These are phyloP conservation scores for Mycena vulgaris DNA, from an alignment of 768 basidiomycete species.

Conservation along the genomic window DNA sequence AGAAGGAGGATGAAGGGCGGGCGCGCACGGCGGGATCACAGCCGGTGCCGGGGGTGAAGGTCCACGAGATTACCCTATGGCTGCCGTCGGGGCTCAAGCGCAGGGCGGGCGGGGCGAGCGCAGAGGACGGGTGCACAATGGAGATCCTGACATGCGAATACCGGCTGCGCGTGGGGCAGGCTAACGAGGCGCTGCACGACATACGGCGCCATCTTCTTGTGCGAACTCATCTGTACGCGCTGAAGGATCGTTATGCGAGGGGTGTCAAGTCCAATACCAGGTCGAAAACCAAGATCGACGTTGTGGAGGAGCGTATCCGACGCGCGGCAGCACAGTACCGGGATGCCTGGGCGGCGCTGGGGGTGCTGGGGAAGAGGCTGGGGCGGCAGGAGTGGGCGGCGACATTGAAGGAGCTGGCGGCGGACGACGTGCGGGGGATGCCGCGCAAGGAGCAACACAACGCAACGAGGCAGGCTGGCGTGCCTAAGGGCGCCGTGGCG, in stretches of 20 bases:
- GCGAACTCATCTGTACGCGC: conserved; percentile 37
- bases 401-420: conserved; percentile 24
- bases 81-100: conserved; percentile 41
- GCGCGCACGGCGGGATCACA: not conserved
- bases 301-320: conserved; percentile 36
- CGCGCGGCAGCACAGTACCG: conserved; percentile 37
- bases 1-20: not conserved
- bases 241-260: conserved; percentile 40
- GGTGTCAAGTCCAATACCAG: conserved; percentile 44
- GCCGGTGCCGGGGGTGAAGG: not conserved
- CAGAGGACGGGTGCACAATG: not conserved
- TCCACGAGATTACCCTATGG: conserved; percentile 30
- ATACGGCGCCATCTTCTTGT: conserved; percentile 42
- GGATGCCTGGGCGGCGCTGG: conserved; percentile 34
- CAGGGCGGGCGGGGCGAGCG: not conserved
- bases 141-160: conserved; percentile 38
- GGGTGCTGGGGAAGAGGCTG: conserved; percentile 1
- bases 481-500: not conserved
- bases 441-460: conserved; percentile 1
- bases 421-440: conserved; percentile 38
- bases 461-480: not conserved
- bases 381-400: conserved; percentile 33
- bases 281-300: conserved; percentile 35
- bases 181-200: conserved; percentile 42
- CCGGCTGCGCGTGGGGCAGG: conserved; percentile 43